Base-by-base conservation (phyloP, 164 flowering plant genomes). In the Paratinospora sagittata region DNA sequence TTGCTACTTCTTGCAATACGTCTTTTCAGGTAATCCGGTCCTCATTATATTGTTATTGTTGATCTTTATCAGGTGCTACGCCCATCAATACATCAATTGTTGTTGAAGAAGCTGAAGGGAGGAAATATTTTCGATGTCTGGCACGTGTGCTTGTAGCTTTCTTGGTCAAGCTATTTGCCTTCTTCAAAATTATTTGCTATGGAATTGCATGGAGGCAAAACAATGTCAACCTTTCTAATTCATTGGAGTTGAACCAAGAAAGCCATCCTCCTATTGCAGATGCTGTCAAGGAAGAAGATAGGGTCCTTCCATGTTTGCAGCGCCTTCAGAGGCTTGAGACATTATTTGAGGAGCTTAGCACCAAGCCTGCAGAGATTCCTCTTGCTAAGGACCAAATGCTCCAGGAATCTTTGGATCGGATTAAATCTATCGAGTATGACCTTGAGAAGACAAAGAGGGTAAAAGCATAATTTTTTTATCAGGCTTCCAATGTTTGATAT, bases 371-470 rank as follows among this genome's bases (percentile, higher is more conserved):
- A 16, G 82, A 41, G 69, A 86, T 94, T 68, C 97, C 98, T 62
- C 5, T 67, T 26, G 93, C 90, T 52, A 92, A 94, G 83, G 98
- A 94, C 62, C 77, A 80, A 73, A 80, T 90, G 80, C 87, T 94
- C 24, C 66, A 77, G 72, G 90, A 87, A 37, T 93, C 98, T 24
- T 72, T 93, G 82, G 85, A 89, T 58, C 87, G 98, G 74, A 93
- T 93, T 68, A 91, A 89, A 75, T 84, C 84, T 37, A 82, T 93
- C 27, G 98, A 93, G 78, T 73, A 68, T 67, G 98, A 93, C 81
- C 93, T 93, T 65, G 96, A 90, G 70, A 89, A 87, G 78, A 93
- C 98, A 68, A 93, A 91, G 79, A 87, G 83, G 65, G 96, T 90
- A 78, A 80, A 78, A 79, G 55, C 75, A 26, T 12, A n/a, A n/a